Base-by-base conservation (phyloP, 306 rosid genomes). In the Rosa persica region DNA sequence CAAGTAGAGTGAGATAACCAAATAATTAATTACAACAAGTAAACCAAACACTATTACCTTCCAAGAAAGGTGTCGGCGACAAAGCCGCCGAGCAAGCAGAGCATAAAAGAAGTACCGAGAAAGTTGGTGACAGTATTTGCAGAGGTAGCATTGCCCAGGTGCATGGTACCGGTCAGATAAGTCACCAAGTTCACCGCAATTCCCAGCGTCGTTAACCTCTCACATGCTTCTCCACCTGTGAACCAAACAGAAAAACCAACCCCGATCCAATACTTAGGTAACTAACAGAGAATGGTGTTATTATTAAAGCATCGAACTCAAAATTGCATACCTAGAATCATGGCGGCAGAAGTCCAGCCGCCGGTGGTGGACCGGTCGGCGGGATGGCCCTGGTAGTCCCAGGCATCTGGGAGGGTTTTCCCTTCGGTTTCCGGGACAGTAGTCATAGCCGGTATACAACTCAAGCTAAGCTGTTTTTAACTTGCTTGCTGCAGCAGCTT, bases 81-180 rank as follows among this genome's bases (percentile, higher is more conserved):
- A 68, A 95, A 92, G 7, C 98, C 98, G 20, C 98, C 98, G 23
- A 95, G 86, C 64, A 95, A 78, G 79, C 95, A 95, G 55, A 95
- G 92, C 98, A 95, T 91, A 75, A 92, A 92, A 20, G 98, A 95
- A 62, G 98, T 91, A 39, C 98, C 98, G 17, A 91, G 73, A 80
- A 92, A 95, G 81, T 95, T 92, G 73, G 98, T 95, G 86, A 92
- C 98, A 3, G 83, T 85, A 70, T 89, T 95, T 77, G 98, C 98
- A 20, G 98, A 86, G 77, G 80, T 80, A 48, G 97, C 98, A 83
- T 86, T 95, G 55, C 98, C 98, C 87, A 95, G 85, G 84, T 95
- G 96, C 98, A 92, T 92, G 5, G 97, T 88, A 0, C 76, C 89
- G 0, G 95, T 89, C 87, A 95, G 72, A 82, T 95, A 95, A 4